Percentiles rank a stretch among this genome's conserved stretches.
Conservation (phyloP, 2,329 filamentous ascomycete genomes). For the Claviceps sp. region DNA sequence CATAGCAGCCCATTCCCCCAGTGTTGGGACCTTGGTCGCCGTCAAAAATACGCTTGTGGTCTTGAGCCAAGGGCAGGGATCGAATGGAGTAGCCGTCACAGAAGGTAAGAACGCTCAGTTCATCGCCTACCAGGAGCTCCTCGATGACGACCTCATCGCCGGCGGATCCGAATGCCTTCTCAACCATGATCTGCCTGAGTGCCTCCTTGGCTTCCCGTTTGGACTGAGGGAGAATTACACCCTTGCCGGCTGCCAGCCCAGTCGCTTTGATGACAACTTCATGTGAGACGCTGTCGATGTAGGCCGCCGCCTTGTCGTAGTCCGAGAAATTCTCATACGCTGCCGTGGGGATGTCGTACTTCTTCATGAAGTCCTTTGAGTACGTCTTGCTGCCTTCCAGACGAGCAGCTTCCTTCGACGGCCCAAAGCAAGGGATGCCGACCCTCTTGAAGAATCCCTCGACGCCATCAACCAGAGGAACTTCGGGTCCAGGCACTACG, state of each 20-base stretch:
- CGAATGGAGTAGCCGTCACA: slow-evolving; percentile 77
- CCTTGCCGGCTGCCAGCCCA: slow-evolving; percentile 87
- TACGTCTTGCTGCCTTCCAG: slow-evolving; percentile 98
- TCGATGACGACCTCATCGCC: slow-evolving; percentile 91
- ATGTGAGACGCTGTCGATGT: slow-evolving; percentile 59
- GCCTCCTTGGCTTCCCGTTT: slow-evolving; percentile 74
- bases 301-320: slow-evolving; percentile 57
- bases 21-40: slow-evolving; percentile 87
- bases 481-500: slow-evolving; percentile 82
- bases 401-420: slow-evolving; percentile 66
- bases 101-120: slow-evolving; percentile 84
- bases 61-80: slow-evolving; percentile 80
- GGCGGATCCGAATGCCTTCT: slow-evolving; percentile 72
- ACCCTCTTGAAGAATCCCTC: slow-evolving; percentile 65
- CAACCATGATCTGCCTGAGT: slow-evolving; percentile 80
- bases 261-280: slow-evolving; percentile 87
- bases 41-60: slow-evolving; percentile 91
- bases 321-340: slow-evolving; percentile 79
- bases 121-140: slow-evolving; percentile 82
- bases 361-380: slow-evolving; percentile 95
- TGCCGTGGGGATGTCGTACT: slow-evolving; percentile 79
- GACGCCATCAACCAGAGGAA: slow-evolving; percentile 83
- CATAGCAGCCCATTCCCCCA: slow-evolving; percentile 95
- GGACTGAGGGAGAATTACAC: slow-evolving; percentile 74
- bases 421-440: slow-evolving; percentile 74